Evolutionary conservation across 257 asterid species (phyloP).

Genomic region (Solanum etuberosum): DNA sequence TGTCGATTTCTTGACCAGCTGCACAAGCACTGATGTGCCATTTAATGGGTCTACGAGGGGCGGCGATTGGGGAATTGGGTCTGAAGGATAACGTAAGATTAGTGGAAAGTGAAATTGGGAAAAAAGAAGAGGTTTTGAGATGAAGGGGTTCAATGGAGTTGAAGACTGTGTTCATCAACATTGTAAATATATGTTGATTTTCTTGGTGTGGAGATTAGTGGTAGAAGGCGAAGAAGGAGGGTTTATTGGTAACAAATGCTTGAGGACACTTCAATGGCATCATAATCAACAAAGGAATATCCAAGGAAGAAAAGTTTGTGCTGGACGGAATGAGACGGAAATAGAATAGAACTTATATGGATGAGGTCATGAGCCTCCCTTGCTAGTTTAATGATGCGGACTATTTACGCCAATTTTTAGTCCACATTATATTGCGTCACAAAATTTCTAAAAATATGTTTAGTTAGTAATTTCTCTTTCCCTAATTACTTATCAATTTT

Average conservation of each 20-base stretch:
- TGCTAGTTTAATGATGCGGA: background rate
- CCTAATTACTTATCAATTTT: no score
- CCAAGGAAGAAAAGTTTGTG: background rate
- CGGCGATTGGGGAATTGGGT: background rate
- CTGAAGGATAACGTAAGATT: background rate
- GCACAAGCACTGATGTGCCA: constrained; percentile 31
- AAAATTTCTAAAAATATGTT: background rate
- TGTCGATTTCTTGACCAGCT: constrained; percentile 61
- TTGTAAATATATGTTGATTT: background rate
- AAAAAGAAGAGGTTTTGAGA: constrained; percentile 15
- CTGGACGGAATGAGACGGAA: background rate
- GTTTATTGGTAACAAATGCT: background rate
- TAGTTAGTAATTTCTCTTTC: no score
- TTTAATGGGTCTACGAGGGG: constrained; percentile 3
- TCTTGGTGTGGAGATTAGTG: background rate
- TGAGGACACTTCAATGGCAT: background rate
- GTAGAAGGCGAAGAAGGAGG: background rate
- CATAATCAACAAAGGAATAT: background rate
- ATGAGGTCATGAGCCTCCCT: background rate
- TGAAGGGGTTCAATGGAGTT: constrained; percentile 15
- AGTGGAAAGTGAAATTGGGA: background rate
- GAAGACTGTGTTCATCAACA: constrained; percentile 24
- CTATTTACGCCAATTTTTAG: background rate
- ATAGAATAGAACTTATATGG: background rate
- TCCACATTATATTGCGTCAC: background rate